Evolutionary conservation across 2,329 filamentous ascomycete genomes (phyloP), one percentile per base, ranked within the genome.

Genomic region (Zarea fungicola): DNA sequence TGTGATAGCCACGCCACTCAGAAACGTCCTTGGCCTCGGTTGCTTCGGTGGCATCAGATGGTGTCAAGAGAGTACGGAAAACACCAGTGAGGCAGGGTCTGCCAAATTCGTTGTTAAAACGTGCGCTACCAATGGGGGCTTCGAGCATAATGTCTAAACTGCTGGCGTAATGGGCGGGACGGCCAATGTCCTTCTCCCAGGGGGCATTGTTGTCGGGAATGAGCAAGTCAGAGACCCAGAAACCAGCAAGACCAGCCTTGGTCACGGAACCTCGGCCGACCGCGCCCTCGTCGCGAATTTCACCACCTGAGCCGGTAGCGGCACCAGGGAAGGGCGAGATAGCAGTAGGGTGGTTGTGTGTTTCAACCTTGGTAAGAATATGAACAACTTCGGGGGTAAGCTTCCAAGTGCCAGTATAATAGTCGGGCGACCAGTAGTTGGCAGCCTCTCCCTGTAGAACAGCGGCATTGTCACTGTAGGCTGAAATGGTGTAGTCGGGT

Each of bases 61-160:
- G 77, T 36, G 84, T 87, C 25, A 95, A 81, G 31, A 99, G 77
- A 1, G 93, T 99, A 52, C 92, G 80, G 75, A 99, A 99, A 63
- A 90, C 92, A 19, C 93, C 93, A 3, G 85, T 80, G 11, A 95
- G 85, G 62, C 85, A 90, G 29, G 93, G 92, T 31, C 93, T 81
- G 22, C 93, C 93, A 60, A 97, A 99, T 62, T 96, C 93, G 63
- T 99, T 99, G 74, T 97, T 97, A 75, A 95, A 97, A 18, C 89
- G 83, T 43, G 93, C 93, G 59, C 88, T 93, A 29, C 93, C 93
- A 58, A 99, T 93, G 0, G 93, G 93, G 0, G 90, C 93, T 65
- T 99, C 92, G 10, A 97, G 76, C 92, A 99, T 97, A 58, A 99
- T 97, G 63, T 97, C 91, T 31, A 96, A 73, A 69, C 87, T 90